Conservation (phyloP, 352 stramenopile species). For the Globisporangium lucens region DNA sequence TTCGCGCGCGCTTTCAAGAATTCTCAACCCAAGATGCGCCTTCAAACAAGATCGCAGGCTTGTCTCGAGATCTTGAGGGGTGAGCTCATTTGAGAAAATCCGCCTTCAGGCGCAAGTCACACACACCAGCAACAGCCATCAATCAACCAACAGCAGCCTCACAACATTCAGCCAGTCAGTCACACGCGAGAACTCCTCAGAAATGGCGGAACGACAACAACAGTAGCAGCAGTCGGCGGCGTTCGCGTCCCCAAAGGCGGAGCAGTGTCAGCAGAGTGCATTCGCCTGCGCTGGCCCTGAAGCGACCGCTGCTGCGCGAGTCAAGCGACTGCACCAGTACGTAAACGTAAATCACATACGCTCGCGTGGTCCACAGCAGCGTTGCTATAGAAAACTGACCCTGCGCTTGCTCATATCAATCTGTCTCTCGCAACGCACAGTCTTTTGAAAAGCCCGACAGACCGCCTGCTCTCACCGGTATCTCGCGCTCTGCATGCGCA, state of each 20-base stretch:
- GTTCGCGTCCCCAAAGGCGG: not conserved
- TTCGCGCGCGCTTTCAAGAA: slow-evolving; percentile 6
- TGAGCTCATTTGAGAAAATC: slow-evolving; percentile 6
- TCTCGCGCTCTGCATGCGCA: slow-evolving; percentile 42
- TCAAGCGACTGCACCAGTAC: slow-evolving; percentile 19
- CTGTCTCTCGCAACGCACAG: slow-evolving; percentile 21
- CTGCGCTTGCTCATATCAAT: not conserved
- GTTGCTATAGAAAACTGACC: not conserved
- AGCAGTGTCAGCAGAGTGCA: not conserved
- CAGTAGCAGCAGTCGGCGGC: not conserved
- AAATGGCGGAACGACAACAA: slow-evolving; percentile 7
- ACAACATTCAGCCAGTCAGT: not conserved
- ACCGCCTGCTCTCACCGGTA: slow-evolving; percentile 65
- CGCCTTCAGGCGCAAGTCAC: not conserved
- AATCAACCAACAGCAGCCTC: not conserved
- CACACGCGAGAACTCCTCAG: not conserved
- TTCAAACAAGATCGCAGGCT: not conserved
- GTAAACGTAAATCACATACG: not conserved
- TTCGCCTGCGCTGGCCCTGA: not conserved
- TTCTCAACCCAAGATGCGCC: slow-evolving; percentile 3
- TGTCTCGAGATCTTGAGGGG: not conserved
- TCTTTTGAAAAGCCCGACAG: slow-evolving; percentile 57
- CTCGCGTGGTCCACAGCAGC: not conserved
- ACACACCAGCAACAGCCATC: not conserved
- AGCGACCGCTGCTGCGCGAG: not conserved